These are phyloP conservation scores for Plantago ovata DNA, from an alignment of 257 asterid genomes.

Conservation along the genomic window DNA sequence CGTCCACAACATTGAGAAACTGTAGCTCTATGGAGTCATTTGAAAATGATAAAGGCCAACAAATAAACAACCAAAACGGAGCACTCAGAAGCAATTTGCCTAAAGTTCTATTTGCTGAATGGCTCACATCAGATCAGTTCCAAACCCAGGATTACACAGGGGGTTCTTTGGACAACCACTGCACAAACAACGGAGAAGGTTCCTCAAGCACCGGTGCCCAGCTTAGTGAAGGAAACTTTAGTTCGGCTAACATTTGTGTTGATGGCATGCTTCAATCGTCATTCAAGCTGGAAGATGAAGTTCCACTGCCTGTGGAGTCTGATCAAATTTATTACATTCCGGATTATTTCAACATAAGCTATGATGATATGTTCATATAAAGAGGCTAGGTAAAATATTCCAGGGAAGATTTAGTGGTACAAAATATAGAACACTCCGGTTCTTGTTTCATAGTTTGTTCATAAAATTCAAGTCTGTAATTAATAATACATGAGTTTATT, in stretches of 20 bases:
- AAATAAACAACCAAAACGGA: constrained; percentile 20
- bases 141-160: constrained; percentile 24
- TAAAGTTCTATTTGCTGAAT: constrained; percentile 68
- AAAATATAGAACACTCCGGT: too few species aligned
- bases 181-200: constrained; percentile 30
- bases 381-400: constrained; percentile 14
- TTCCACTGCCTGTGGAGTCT: constrained; percentile 18
- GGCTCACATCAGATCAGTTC: constrained; percentile 57
- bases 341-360: constrained; percentile 33
- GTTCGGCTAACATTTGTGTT: constrained; percentile 8
- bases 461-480: too few species aligned
- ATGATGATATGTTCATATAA: constrained; percentile 36
- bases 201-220: constrained; percentile 24
- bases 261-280: constrained; percentile 39
- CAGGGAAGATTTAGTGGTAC: constrained; percentile 24
- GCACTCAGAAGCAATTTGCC: constrained; percentile 41
- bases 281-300: constrained; percentile 46
- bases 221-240: constrained; percentile 28
- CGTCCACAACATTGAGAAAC: constrained; percentile 21
- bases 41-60: constrained; percentile 30
- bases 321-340: constrained; percentile 38
- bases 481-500: too few species aligned
- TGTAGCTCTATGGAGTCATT: constrained; percentile 26
- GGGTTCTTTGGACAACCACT: constrained; percentile 18
- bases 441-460: too few species aligned